phyloP scores from a whole-genome alignment of 768 basidiomycete species.

The Albatrellus ellisii region DNA sequence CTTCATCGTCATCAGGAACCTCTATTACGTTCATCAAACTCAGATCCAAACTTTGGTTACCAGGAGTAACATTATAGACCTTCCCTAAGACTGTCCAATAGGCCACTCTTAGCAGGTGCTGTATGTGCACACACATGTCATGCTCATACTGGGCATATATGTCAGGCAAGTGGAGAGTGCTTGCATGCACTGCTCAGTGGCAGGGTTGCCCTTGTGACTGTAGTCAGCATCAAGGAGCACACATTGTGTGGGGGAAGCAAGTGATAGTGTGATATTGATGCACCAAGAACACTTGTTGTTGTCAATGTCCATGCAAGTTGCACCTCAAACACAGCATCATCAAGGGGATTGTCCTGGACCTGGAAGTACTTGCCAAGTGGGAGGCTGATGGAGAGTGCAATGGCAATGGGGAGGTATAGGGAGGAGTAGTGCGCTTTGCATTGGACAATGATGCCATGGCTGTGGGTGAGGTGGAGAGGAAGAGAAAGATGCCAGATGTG shows the following conservation, averaged over 20 bases:
- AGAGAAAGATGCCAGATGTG: too few relatives aligned
- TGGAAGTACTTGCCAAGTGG: conserved; percentile 98
- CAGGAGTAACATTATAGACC: too few relatives aligned
- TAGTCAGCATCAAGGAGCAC: conserved; percentile 49
- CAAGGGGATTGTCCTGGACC: conserved; percentile 83
- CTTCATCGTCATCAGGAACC: too few relatives aligned
- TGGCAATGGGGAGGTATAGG: conserved; percentile 95
- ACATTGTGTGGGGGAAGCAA: conserved; percentile 41
- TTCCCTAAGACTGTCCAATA: too few relatives aligned
- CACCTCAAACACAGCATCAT: conserved; percentile 80
- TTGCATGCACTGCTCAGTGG: too few relatives aligned
- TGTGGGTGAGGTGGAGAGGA: too few relatives aligned
- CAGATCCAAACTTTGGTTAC: too few relatives aligned
- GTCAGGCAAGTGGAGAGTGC: too few relatives aligned
- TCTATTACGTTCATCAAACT: too few relatives aligned
- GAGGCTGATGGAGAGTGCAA: conserved; percentile 73
- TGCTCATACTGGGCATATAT: too few relatives aligned
- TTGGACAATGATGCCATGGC: conserved; percentile 82
- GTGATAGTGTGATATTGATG: conserved; percentile 68
- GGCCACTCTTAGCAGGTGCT: too few relatives aligned
- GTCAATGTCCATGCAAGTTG: conserved; percentile 87
- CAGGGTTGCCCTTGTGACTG: conserved; percentile 42
- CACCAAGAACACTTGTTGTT: conserved; percentile 99
- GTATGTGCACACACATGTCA: too few relatives aligned
- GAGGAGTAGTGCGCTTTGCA: conserved; percentile 99